A percentile compares a stretch with the other conserved stretches of the same genome.
These are phyloP conservation scores for Clarireedia hainanense DNA, from an alignment of 2,329 filamentous ascomycete genomes.

Conservation along the genomic window DNA sequence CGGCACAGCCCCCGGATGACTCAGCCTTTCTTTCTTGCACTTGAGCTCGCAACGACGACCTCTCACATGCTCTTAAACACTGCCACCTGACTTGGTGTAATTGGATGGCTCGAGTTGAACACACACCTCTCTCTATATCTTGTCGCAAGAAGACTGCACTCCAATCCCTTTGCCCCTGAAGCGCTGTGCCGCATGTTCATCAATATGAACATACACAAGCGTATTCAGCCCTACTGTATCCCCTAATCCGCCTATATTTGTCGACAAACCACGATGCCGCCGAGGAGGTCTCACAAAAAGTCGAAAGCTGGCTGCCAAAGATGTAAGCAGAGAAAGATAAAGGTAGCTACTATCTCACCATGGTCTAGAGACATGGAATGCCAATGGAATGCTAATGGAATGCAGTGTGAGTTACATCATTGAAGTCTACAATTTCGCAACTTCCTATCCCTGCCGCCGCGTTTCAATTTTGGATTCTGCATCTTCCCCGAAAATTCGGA, in stretches of 20 bases:
- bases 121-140: background rate
- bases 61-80: too few relatives aligned
- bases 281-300: slow-evolving; percentile 62
- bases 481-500: too few relatives aligned
- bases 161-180: background rate
- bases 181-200: background rate
- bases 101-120: background rate
- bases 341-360: slow-evolving; percentile 37
- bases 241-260: background rate
- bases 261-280: slow-evolving; percentile 43
- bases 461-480: too few relatives aligned
- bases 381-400: background rate
- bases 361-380: background rate
- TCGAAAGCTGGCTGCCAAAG: slow-evolving; percentile 57
- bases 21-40: too few relatives aligned
- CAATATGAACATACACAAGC: background rate
- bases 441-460: background rate
- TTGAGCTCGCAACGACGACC: too few relatives aligned
- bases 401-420: background rate
- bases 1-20: too few relatives aligned
- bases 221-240: background rate
- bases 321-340: slow-evolving; percentile 63
- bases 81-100: too few relatives aligned
- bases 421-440: background rate
- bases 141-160: too few relatives aligned